phyloP scores from a whole-genome alignment of 352 stramenopile species.

The Globisporangium paroecandrum region DNA sequence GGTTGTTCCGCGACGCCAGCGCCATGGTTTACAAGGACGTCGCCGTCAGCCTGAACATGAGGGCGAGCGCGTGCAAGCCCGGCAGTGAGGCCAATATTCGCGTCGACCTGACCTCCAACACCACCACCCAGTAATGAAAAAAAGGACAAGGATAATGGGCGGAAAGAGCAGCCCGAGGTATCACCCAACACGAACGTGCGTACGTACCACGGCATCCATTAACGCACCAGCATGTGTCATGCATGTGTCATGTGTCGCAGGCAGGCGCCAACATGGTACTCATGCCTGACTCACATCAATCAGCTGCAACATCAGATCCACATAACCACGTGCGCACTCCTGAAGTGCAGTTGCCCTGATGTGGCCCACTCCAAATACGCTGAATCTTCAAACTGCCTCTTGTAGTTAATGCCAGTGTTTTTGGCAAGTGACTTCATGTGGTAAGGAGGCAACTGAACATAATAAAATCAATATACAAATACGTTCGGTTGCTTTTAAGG shows the following conservation, averaged over 20 bases:
- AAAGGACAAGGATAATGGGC: neutral
- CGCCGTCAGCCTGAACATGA: constrained; percentile 66
- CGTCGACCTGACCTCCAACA: neutral
- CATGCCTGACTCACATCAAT: neutral
- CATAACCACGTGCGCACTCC: neutral
- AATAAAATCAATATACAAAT: neutral
- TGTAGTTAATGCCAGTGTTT: neutral
- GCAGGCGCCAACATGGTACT: neutral
- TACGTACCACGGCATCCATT: neutral
- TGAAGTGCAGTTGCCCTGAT: neutral
- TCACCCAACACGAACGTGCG: neutral
- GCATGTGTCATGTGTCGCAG: neutral
- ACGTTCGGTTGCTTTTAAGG: neutral
- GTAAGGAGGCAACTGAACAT: neutral
- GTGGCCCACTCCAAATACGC: neutral
- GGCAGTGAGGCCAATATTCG: neutral
- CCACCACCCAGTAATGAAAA: neutral
- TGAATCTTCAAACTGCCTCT: constrained; percentile 1
- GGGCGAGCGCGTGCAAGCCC: constrained; percentile 34
- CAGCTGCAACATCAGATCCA: neutral
- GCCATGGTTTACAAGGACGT: constrained; percentile 31
- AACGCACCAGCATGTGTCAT: neutral
- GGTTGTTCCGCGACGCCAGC: constrained; percentile 58
- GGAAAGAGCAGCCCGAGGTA: neutral
- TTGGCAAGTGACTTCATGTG: neutral